These are phyloP conservation scores for Candida sojae DNA, from an alignment of 1,139 yeast species.

Conservation along the genomic window DNA sequence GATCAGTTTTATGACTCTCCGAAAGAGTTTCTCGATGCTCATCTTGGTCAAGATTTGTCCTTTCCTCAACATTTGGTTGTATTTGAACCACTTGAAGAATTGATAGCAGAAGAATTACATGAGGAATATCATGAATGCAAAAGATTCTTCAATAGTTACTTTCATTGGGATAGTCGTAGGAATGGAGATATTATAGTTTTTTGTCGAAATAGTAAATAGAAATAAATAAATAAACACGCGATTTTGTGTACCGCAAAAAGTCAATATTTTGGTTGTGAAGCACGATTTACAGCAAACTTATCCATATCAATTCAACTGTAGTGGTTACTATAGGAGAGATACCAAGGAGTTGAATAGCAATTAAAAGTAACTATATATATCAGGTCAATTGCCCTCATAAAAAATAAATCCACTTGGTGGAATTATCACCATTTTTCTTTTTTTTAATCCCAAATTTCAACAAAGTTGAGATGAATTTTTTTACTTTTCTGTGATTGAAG, in stretches of 20 bases:
- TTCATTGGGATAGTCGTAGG: conserved; percentile 88
- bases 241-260: not conserved
- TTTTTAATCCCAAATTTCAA: not conserved
- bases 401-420: not conserved
- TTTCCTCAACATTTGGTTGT: conserved; percentile 59
- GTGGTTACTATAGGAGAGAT: not conserved
- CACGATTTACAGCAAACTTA: too few relatives aligned
- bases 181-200: conserved; percentile 76
- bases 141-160: conserved; percentile 73
- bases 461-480: not conserved
- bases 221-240: not conserved
- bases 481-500: not conserved
- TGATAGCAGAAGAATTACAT: conserved; percentile 38
- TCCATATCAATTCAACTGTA: not conserved
- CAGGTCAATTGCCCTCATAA: not conserved
- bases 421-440: not conserved
- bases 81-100: conserved; percentile 61
- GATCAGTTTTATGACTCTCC: conserved; percentile 80
- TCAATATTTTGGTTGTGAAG: too few relatives aligned
- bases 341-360: too few relatives aligned
- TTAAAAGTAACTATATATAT: not conserved
- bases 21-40: conserved; percentile 38
- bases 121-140: conserved; percentile 41
- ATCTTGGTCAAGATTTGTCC: conserved; percentile 20
- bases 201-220: conserved; percentile 10